Evolutionary conservation across 176 grass and related monocot species (phyloP).

Genomic region (Metroxylon sagu): DNA sequence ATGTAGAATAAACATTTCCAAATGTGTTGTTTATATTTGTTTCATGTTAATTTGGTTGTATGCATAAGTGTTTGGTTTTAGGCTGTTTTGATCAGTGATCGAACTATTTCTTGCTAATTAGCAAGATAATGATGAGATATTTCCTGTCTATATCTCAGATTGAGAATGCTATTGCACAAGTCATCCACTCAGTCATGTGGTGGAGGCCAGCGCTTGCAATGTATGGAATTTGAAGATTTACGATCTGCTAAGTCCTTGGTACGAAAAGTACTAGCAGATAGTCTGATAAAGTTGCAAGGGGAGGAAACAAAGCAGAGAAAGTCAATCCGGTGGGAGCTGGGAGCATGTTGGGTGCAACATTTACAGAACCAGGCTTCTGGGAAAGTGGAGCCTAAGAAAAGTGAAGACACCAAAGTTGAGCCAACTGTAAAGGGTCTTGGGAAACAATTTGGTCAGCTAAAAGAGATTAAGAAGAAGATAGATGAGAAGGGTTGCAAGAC

Average conservation of each 20-base stretch:
- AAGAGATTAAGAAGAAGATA: slow-evolving; percentile 90
- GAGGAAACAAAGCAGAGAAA: slow-evolving; percentile 46
- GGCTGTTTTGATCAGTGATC: no score
- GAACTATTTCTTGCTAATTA: background rate
- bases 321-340: slow-evolving; percentile 92
- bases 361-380: slow-evolving; percentile 74
- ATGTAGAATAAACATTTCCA: background rate
- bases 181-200: slow-evolving; percentile 32
- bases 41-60: background rate
- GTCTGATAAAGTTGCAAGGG: slow-evolving; percentile 66
- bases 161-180: slow-evolving; percentile 89
- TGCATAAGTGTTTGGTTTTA: background rate
- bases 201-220: slow-evolving; percentile 37
- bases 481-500: slow-evolving; percentile 51
- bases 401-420: slow-evolving; percentile 51
- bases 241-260: slow-evolving; percentile 38
- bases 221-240: slow-evolving; percentile 38
- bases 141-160: slow-evolving; percentile 39
- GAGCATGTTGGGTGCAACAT: slow-evolving; percentile 97
- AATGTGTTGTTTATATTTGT: no score
- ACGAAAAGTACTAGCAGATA: slow-evolving; percentile 57
- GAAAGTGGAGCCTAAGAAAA: slow-evolving; percentile 69
- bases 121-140: slow-evolving; percentile 16
- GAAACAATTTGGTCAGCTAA: slow-evolving; percentile 92
- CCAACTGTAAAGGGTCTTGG: slow-evolving; percentile 88